These are phyloP conservation scores for Didymella glomerata DNA, from an alignment of 2,329 filamentous ascomycete genomes.

Conservation along the genomic window DNA sequence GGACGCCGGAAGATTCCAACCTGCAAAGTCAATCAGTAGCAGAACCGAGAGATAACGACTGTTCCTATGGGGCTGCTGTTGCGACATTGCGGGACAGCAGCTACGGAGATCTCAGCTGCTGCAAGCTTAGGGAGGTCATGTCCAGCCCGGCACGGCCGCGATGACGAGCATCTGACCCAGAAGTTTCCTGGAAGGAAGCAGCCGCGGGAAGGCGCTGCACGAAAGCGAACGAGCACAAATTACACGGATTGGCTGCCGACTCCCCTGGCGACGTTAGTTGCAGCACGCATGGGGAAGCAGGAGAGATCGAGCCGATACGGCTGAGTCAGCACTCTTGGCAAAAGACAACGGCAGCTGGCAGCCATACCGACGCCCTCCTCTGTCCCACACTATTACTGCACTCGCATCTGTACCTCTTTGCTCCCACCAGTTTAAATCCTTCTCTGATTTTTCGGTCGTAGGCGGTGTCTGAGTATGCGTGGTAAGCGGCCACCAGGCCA, in stretches of 20 bases:
- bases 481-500: not conserved
- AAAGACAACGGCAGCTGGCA: not conserved
- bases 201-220: conserved; percentile 8
- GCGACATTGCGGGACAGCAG: conserved; percentile 1
- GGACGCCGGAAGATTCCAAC: conserved; percentile 1
- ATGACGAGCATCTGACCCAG: conserved; percentile 6
- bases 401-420: not conserved
- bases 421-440: not conserved
- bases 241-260: conserved; percentile 16
- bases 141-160: not conserved
- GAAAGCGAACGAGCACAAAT: conserved; percentile 20
- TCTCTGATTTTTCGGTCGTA: not conserved
- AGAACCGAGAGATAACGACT: not conserved
- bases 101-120: not conserved
- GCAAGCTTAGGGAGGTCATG: not conserved
- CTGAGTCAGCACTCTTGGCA: conserved; percentile 9
- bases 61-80: not conserved
- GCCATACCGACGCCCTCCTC: not conserved
- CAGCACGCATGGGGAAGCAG: conserved; percentile 18
- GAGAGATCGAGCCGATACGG: conserved; percentile 11
- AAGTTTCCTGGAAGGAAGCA: not conserved
- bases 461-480: not conserved
- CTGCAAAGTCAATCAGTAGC: conserved; percentile 1
- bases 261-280: conserved; percentile 22
- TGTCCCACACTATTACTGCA: not conserved